Percentiles rank a stretch among this genome's conserved stretches.
These are phyloP conservation scores for Penicillium flavigenum DNA, from an alignment of 495 filamentous ascomycete genomes.

Conservation along the genomic window DNA sequence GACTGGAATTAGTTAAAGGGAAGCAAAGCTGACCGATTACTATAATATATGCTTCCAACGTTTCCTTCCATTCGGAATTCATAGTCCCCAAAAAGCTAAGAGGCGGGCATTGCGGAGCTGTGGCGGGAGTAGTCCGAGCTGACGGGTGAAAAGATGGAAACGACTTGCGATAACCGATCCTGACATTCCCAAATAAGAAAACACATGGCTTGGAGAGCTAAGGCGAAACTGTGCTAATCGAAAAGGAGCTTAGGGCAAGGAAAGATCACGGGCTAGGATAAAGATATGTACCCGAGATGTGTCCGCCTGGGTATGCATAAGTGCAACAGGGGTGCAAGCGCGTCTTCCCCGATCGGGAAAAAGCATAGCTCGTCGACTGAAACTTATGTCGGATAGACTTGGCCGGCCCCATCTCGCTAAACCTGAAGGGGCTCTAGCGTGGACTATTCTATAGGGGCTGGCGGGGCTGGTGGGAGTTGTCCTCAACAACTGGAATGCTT, in stretches of 20 bases:
- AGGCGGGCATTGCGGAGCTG: not conserved
- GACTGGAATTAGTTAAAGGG: not conserved
- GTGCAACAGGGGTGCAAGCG: constrained; percentile 2
- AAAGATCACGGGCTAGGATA: not conserved
- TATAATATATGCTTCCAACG: not conserved
- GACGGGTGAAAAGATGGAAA: not conserved
- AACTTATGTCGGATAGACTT: constrained; percentile 3
- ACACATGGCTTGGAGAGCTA: not conserved
- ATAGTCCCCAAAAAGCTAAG: not conserved
- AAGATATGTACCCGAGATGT: not conserved
- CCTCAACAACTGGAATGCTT: not conserved
- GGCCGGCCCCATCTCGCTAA: not conserved
- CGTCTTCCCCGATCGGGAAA: constrained; percentile 23
- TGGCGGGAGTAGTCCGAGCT: not conserved
- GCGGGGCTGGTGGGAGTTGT: not conserved
- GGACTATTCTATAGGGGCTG: not conserved
- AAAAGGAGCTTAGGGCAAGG: not conserved
- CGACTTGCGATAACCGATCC: not conserved
- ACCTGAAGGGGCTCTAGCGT: not conserved
- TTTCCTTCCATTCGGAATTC: not conserved
- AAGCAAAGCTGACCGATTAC: not conserved
- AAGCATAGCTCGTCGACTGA: constrained; percentile 18
- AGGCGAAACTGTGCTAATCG: not conserved
- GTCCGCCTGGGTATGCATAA: not conserved
- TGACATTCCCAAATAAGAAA: not conserved